A percentile compares a stretch with the other conserved stretches of the same genome.
Conservation (phyloP, 192 early-diverging fungal genomes). For the Entomortierella lignicola region DNA sequence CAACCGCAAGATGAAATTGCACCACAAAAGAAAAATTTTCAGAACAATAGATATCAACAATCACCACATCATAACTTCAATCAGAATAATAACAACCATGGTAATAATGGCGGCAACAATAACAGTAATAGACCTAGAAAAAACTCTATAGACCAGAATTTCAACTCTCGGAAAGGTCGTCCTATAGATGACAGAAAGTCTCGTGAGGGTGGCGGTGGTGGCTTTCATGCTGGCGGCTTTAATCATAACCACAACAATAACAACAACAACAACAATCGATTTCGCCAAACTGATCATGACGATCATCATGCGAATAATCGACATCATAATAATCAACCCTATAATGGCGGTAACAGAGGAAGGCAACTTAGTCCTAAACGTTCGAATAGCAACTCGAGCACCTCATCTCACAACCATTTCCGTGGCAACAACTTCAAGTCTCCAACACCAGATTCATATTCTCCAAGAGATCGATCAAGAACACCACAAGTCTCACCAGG, state of each 20-base stretch:
- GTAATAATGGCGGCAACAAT: not conserved
- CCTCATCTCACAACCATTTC: not conserved
- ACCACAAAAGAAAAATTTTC: conserved; percentile 2
- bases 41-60: not conserved
- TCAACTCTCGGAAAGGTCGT: not conserved
- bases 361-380: not conserved
- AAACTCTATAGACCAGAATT: not conserved
- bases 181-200: not conserved
- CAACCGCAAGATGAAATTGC: conserved; percentile 9
- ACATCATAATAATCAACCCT: not conserved
- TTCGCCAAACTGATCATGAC: not conserved
- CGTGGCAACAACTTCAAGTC: conserved; percentile 5
- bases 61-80: not conserved
- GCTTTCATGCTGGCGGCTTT: no score
- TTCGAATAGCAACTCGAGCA: not conserved
- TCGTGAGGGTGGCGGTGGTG: not conserved
- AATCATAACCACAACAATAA: not conserved
- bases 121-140: not conserved
- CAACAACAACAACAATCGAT: not conserved
- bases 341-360: not conserved
- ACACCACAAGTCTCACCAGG: conserved; percentile 9
- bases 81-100: not conserved
- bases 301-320: not conserved
- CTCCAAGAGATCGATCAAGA: not conserved
- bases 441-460: conserved; percentile 6